Evolutionary conservation across 495 filamentous ascomycete species (phyloP).

Genomic region (Tetracladium marchalianum): DNA sequence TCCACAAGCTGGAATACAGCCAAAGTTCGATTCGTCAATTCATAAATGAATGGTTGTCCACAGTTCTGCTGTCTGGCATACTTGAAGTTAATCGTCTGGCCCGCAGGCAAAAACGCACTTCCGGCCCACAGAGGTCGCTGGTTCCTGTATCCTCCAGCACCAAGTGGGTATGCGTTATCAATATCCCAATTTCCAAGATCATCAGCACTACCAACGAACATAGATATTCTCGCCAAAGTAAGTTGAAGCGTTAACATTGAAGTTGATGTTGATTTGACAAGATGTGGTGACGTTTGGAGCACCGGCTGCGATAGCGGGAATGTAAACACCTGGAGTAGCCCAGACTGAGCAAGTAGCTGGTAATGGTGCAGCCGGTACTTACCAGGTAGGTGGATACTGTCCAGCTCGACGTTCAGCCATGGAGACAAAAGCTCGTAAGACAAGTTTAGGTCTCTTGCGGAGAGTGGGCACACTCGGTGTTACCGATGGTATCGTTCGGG

Average conservation of each 20-base stretch:
- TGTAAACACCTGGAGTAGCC: constrained; percentile 34
- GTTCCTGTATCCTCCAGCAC: constrained; percentile 17
- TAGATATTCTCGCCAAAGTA: constrained; percentile 42
- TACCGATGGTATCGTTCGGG: constrained; percentile 50
- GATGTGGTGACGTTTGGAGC: constrained; percentile 25
- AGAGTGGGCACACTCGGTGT: constrained; percentile 34
- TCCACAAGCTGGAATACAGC: constrained; percentile 25
- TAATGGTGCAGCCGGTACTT: constrained; percentile 8
- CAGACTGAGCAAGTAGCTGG: constrained; percentile 16
- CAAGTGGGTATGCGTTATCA: constrained; percentile 14
- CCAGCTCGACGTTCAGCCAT: constrained; percentile 18
- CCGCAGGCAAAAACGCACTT: constrained; percentile 19
- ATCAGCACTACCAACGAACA: constrained; percentile 26
- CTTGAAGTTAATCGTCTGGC: constrained; percentile 23
- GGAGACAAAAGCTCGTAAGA: constrained; percentile 39
- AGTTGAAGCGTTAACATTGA: constrained; percentile 32
- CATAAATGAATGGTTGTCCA: constrained; percentile 26
- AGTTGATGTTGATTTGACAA: constrained; percentile 28
- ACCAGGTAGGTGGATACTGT: constrained; percentile 22
- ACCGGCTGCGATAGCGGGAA: constrained; percentile 27
- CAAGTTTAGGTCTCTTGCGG: constrained; percentile 43
- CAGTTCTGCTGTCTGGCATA: constrained; percentile 32
- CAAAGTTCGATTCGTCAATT: constrained; percentile 25
- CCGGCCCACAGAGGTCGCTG: constrained; percentile 26
- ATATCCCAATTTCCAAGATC: constrained; percentile 23